A percentile compares a stretch with the other conserved stretches of the same genome.
These are phyloP conservation scores for Metschnikowia corniflorae DNA, from an alignment of 805 yeast species.

Conservation along the genomic window DNA sequence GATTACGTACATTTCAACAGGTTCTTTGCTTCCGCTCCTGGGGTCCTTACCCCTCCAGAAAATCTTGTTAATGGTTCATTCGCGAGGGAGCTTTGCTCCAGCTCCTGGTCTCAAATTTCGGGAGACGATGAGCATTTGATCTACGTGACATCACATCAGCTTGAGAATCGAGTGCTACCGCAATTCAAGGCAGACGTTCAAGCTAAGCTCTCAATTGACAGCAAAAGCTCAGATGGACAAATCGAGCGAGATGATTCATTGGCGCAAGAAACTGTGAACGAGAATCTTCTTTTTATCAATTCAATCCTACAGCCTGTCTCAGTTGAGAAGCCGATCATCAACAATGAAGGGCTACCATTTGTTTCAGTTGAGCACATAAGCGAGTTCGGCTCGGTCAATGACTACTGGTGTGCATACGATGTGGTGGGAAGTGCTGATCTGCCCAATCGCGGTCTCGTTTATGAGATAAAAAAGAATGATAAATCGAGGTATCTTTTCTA, in stretches of 20 bases:
- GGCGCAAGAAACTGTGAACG: slow-evolving; percentile 4
- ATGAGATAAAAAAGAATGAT: slow-evolving; percentile 14
- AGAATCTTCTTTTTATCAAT: slow-evolving; percentile 25
- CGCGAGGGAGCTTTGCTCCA: slow-evolving; percentile 33
- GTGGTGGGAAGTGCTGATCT: slow-evolving; percentile 25
- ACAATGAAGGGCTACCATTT: slow-evolving; percentile 25
- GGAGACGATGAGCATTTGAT: slow-evolving; percentile 23
- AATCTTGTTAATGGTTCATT: slow-evolving; percentile 21
- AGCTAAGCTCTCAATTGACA: slow-evolving; percentile 15
- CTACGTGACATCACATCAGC: slow-evolving; percentile 34
- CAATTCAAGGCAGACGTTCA: slow-evolving; percentile 17
- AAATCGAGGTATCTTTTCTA: slow-evolving; percentile 17
- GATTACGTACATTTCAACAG: slow-evolving; percentile 23
- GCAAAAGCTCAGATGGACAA: slow-evolving; percentile 5
- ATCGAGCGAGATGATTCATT: slow-evolving; percentile 9
- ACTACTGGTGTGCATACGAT: slow-evolving; percentile 36
- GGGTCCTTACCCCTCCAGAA: slow-evolving; percentile 27
- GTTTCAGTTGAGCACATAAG: slow-evolving; percentile 24
- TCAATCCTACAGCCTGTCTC: slow-evolving; percentile 26
- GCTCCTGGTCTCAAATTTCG: slow-evolving; percentile 37
- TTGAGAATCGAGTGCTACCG: slow-evolving; percentile 26
- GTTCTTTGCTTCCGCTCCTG: slow-evolving; percentile 26
- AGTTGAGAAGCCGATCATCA: slow-evolving; percentile 15
- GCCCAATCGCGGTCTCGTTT: slow-evolving; percentile 19
- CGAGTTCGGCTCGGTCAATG: slow-evolving; percentile 14